phyloP scores from a whole-genome alignment of 1,284 basidiomycete genomes.

The Meira miltonrushii region DNA sequence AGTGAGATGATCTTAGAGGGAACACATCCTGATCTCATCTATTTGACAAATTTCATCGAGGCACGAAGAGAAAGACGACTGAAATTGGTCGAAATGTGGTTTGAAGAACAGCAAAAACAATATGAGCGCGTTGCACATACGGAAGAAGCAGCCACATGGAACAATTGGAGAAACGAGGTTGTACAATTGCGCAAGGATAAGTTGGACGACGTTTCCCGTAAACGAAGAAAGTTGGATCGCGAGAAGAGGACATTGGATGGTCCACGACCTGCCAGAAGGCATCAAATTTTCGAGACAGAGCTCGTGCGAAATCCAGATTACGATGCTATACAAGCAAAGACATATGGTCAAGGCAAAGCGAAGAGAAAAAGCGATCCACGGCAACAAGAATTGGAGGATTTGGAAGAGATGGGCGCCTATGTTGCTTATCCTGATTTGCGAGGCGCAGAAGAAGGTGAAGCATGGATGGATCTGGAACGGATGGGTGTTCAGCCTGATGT shows the following conservation, averaged over 20 bases:
- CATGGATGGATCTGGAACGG: constrained; percentile 47
- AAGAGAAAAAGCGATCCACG: not conserved
- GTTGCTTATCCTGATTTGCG: constrained; percentile 48
- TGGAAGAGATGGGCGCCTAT: constrained; percentile 9
- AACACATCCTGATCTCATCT: constrained; percentile 73
- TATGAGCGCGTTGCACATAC: constrained; percentile 66
- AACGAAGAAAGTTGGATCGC: constrained; percentile 71
- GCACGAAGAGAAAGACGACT: constrained; percentile 49
- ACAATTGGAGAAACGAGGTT: constrained; percentile 62
- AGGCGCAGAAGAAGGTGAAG: constrained; percentile 39
- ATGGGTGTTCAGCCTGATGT: constrained; percentile 31
- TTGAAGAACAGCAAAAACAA: constrained; percentile 64
- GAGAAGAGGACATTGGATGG: constrained; percentile 69
- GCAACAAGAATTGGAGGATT: not conserved
- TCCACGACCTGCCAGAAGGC: constrained; percentile 59
- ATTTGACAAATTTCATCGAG: constrained; percentile 61
- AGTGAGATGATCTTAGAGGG: constrained; percentile 60
- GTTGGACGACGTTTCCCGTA: constrained; percentile 75
- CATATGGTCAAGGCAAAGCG: not conserved
- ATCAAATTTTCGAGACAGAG: constrained; percentile 50
- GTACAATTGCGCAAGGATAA: constrained; percentile 73
- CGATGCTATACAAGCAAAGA: constrained; percentile 7
- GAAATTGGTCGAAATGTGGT: constrained; percentile 48
- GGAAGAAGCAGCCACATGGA: constrained; percentile 62
- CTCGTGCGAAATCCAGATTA: constrained; percentile 36